Evolutionary conservation across 257 asterid genomes (phyloP).

Genomic region (Lavandula angustifolia): DNA sequence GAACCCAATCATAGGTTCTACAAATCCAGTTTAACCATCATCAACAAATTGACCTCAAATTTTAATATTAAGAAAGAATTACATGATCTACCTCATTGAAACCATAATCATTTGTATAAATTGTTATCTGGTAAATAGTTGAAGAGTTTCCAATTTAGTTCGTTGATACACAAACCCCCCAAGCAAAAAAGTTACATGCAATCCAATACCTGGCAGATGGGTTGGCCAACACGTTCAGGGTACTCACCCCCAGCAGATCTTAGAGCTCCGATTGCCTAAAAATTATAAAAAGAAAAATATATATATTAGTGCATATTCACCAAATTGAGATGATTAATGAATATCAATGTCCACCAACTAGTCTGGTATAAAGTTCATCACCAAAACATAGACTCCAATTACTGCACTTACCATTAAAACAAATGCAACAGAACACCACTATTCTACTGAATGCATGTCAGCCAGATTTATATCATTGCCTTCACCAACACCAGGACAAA

Average conservation of each 20-base stretch:
- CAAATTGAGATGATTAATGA: conserved; percentile 21
- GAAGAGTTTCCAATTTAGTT: neutral
- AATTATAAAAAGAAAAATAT: neutral
- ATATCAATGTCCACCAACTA: conserved; percentile 1
- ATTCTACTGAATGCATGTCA: conserved; percentile 25
- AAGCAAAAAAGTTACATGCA: conserved; percentile 3
- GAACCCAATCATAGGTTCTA: neutral
- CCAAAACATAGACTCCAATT: conserved; percentile 23
- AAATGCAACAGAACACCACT: conserved; percentile 6
- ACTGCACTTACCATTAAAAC: conserved; percentile 22
- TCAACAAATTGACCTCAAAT: neutral
- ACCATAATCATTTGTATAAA: neutral
- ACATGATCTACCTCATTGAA: no score
- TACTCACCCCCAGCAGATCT: conserved; percentile 51
- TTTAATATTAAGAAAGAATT: no score
- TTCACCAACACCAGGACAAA: conserved; percentile 1
- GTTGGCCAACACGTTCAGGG: conserved; percentile 71
- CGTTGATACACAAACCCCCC: neutral
- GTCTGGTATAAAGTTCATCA: conserved; percentile 3
- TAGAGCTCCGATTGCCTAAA: conserved; percentile 50
- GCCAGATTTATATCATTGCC: conserved; percentile 15
- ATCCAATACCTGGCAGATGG: conserved; percentile 62
- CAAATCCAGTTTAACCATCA: conserved; percentile 13
- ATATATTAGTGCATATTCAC: conserved; percentile 24
- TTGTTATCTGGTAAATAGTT: conserved; percentile 7